Evolutionary conservation across 208 protist genomes (phyloP).

Genomic region (Crithidia acanthocephali): DNA sequence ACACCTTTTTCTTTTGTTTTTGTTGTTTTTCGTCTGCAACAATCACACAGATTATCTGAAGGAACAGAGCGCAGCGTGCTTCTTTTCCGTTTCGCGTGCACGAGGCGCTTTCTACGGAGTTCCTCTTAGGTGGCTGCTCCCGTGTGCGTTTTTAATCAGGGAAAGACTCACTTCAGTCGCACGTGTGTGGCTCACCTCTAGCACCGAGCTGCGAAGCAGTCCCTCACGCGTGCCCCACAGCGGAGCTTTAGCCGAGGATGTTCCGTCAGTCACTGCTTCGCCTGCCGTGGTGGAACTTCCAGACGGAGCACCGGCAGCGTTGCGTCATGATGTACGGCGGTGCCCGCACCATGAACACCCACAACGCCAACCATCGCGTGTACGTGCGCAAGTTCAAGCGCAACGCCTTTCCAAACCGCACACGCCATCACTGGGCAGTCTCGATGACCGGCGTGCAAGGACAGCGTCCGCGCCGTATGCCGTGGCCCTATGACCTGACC

Average conservation of each 20-base stretch:
- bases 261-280: conserved; percentile 60
- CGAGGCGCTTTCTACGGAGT: too few relatives aligned
- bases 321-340: conserved; percentile 92
- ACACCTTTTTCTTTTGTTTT: too few relatives aligned
- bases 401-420: conserved; percentile 92
- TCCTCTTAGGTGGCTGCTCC: too few relatives aligned
- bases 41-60: too few relatives aligned
- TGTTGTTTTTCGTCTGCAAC: too few relatives aligned
- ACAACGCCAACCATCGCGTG: conserved; percentile 90
- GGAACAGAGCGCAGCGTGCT: too few relatives aligned
- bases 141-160: too few relatives aligned
- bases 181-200: too few relatives aligned
- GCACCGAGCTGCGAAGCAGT: too few relatives aligned
- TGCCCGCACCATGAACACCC: conserved; percentile 83
- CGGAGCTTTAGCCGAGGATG: conserved; percentile 38
- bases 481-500: conserved; percentile 93
- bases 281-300: conserved; percentile 94
- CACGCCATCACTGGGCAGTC: conserved; percentile 90
- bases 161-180: too few relatives aligned
- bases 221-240: too few relatives aligned
- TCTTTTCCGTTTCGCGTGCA: too few relatives aligned
- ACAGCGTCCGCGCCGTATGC: conserved; percentile 92
- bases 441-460: conserved; percentile 87
- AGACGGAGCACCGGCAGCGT: conserved; percentile 90
- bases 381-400: conserved; percentile 91